A percentile compares a stretch with the other conserved stretches of the same genome.
phyloP scores from a whole-genome alignment of 768 basidiomycete genomes.

The Coprinopsis sp. region DNA sequence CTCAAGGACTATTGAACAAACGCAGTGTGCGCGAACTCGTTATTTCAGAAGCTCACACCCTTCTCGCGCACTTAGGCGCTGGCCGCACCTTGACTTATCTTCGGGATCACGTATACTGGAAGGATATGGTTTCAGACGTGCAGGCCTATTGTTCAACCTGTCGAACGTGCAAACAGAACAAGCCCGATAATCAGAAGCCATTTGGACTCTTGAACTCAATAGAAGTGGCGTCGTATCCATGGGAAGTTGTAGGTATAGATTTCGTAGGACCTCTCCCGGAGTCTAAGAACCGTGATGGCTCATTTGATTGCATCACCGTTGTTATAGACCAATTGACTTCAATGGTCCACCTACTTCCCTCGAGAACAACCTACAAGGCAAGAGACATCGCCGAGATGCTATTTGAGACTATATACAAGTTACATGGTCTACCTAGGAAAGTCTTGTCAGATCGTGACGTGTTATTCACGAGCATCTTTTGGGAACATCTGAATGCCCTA shows the following conservation, averaged over 20 bases:
- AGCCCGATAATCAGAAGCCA: slow-evolving; percentile 19
- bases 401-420: slow-evolving; percentile 8
- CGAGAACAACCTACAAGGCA: slow-evolving; percentile 1
- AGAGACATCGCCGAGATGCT: slow-evolving; percentile 11
- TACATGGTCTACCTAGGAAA: slow-evolving; percentile 7
- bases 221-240: slow-evolving; percentile 6
- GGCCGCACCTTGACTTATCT: slow-evolving; percentile 27
- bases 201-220: slow-evolving; percentile 21
- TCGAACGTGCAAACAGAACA: slow-evolving; percentile 13
- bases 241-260: slow-evolving; percentile 13
- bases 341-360: slow-evolving; percentile 11
- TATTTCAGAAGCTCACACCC: slow-evolving; percentile 32
- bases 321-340: slow-evolving; percentile 16
- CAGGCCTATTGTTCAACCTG: slow-evolving; percentile 12
- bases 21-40: slow-evolving; percentile 22
- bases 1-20: slow-evolving; percentile 13
- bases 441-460: slow-evolving; percentile 5
- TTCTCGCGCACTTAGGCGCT: slow-evolving; percentile 31
- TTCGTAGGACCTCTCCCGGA: slow-evolving; percentile 20
- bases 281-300: slow-evolving; percentile 5
- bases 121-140: slow-evolving; percentile 13
- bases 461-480: slow-evolving; percentile 11
- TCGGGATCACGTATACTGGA: slow-evolving; percentile 23
- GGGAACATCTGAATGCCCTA: slow-evolving; percentile 6
- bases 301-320: slow-evolving; percentile 10